Conservation (phyloP, 306 rosid species). For the Potentilla sterilis region DNA sequence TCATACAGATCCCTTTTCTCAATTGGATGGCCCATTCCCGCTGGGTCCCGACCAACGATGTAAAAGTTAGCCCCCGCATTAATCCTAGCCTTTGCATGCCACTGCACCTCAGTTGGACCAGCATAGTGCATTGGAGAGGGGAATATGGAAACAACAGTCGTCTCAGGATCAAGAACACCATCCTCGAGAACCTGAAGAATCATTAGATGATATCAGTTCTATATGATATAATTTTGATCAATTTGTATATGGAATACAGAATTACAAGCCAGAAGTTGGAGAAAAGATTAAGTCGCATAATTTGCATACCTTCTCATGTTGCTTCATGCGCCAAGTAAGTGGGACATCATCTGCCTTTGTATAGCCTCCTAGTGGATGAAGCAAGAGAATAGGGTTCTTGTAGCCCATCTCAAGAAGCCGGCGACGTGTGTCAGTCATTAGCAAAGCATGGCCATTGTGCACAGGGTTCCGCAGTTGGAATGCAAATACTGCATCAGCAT, state of each 20-base stretch:
- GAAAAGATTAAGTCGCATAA: not conserved
- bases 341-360: slow-evolving; percentile 99
- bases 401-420: slow-evolving; percentile 96
- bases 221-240: not conserved
- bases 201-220: not conserved
- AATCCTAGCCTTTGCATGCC: slow-evolving; percentile 99
- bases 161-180: slow-evolving; percentile 98
- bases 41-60: slow-evolving; percentile 98
- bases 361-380: slow-evolving; percentile 95
- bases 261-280: not conserved
- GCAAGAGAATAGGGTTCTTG: slow-evolving; percentile 91
- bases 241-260: not conserved
- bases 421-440: slow-evolving; percentile 93
- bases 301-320: slow-evolving; percentile 81
- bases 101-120: slow-evolving; percentile 99
- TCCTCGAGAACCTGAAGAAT: slow-evolving; percentile 87
- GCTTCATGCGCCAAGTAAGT: slow-evolving; percentile 93
- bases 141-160: slow-evolving; percentile 95
- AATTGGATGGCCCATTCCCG: slow-evolving; percentile 95
- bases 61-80: slow-evolving; percentile 98
- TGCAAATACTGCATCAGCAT: slow-evolving; percentile 97
- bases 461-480: slow-evolving; percentile 97
- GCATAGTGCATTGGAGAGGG: slow-evolving; percentile 99
- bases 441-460: slow-evolving; percentile 96
- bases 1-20: slow-evolving; percentile 91